phyloP scores from a whole-genome alignment of 805 yeast genomes.

The Candida sakaeoensis region DNA sequence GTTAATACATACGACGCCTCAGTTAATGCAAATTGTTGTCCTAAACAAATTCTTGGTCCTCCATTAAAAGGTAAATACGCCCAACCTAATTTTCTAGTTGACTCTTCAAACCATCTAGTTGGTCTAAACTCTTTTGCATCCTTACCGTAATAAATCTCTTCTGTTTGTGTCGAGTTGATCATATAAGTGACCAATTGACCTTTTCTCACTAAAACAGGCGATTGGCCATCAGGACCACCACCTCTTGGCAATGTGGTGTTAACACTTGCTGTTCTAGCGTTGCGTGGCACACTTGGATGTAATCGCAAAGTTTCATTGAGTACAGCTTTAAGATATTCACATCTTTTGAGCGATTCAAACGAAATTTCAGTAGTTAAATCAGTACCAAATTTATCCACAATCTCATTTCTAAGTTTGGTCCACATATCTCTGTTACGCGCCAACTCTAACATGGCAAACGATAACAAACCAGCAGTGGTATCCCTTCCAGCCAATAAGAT shows the following conservation, averaged over 20 bases:
- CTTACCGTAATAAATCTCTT: slow-evolving; percentile 37
- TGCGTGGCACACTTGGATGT: slow-evolving; percentile 32
- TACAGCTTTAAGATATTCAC: slow-evolving; percentile 27
- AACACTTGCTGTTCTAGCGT: slow-evolving; percentile 22
- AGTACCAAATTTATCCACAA: slow-evolving; percentile 23
- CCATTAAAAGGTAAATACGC: slow-evolving; percentile 52
- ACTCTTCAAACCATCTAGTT: slow-evolving; percentile 42
- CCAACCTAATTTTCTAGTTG: slow-evolving; percentile 38
- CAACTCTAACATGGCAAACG: slow-evolving; percentile 27
- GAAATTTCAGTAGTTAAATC: slow-evolving; percentile 22
- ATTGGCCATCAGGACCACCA: slow-evolving; percentile 29
- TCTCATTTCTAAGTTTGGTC: slow-evolving; percentile 24
- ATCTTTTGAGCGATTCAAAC: slow-evolving; percentile 30
- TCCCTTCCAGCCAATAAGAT: slow-evolving; percentile 38
- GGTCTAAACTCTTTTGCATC: slow-evolving; percentile 46
- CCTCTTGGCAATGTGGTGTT: slow-evolving; percentile 27
- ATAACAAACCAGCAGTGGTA: slow-evolving; percentile 32
- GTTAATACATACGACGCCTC: slow-evolving; percentile 45
- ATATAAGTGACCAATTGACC: slow-evolving; percentile 41
- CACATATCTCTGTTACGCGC: slow-evolving; percentile 29
- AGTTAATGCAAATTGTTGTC: slow-evolving; percentile 55
- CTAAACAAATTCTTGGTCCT: slow-evolving; percentile 55
- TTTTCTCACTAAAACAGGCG: slow-evolving; percentile 41
- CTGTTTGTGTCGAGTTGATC: slow-evolving; percentile 44
- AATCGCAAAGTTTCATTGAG: slow-evolving; percentile 30